Percentiles rank a stretch among this genome's conserved stretches.
Evolutionary conservation across 192 early-diverging fungal species (phyloP).

Genomic region (Umbelopsis vinacea): DNA sequence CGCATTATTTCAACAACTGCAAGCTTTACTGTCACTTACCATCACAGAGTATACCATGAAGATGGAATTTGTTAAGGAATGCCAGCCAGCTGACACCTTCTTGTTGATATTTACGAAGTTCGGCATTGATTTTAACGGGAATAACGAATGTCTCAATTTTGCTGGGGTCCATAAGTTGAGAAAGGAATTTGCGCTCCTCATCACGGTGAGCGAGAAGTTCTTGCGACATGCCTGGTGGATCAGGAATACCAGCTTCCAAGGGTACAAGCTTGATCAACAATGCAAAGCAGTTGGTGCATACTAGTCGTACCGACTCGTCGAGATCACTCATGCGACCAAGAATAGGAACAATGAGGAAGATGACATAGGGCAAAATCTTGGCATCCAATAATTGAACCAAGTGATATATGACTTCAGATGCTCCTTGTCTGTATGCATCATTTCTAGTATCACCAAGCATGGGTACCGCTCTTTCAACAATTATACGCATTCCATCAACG

Average conservation of each 20-base stretch:
- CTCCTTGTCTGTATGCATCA: slow-evolving; percentile 81
- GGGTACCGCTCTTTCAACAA: slow-evolving; percentile 81
- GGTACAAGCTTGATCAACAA: slow-evolving; percentile 94
- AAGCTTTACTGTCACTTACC: slow-evolving; percentile 46
- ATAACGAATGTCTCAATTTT: slow-evolving; percentile 88
- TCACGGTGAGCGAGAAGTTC: slow-evolving; percentile 81
- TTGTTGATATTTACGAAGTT: slow-evolving; percentile 95
- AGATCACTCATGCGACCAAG: slow-evolving; percentile 96
- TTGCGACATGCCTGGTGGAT: slow-evolving; percentile 84
- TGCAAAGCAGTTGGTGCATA: slow-evolving; percentile 95
- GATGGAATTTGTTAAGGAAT: slow-evolving; percentile 94
- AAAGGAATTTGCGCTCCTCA: slow-evolving; percentile 91
- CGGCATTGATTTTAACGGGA: slow-evolving; percentile 90
- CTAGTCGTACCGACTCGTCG: slow-evolving; percentile 86
- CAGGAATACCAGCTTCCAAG: slow-evolving; percentile 92
- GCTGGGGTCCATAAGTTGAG: slow-evolving; percentile 89
- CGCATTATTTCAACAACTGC: background rate
- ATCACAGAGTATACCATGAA: slow-evolving; percentile 98
- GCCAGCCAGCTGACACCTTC: slow-evolving; percentile 99
- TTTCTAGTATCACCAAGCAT: slow-evolving; percentile 73
- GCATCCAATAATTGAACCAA: slow-evolving; percentile 79
- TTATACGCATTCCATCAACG: slow-evolving; percentile 72
- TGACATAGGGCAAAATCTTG: slow-evolving; percentile 92
- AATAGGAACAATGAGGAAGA: slow-evolving; percentile 96
- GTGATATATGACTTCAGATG: slow-evolving; percentile 81